Base-by-base conservation (phyloP, 2,329 filamentous ascomycete genomes). In the Fusarium tuaranense region DNA sequence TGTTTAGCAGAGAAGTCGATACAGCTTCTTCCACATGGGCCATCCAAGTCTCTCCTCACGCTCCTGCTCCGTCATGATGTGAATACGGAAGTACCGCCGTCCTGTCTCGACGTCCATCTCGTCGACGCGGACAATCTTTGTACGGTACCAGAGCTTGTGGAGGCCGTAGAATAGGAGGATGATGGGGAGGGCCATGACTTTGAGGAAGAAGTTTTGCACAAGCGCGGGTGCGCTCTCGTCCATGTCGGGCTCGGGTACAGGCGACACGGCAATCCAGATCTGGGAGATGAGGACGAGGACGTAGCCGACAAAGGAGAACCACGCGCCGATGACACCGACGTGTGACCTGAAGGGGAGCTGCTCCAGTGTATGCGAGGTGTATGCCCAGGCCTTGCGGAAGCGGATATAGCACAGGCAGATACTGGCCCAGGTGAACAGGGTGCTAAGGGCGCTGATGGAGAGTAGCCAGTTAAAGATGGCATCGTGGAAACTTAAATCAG, bases 51-150 rank as follows among this genome's bases (percentile, higher is more conserved):
- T 86, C 84, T 98, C 95, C 41, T 93, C 92, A 25, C 88, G 85
- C 86, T 98, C 96, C 81, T 97, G 93, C 57, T 92, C 92, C 38
- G 96, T 87, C 63, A 98, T 84, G 68, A 93, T 90, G 34, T 92
- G 90, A 48, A 98, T 84, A 79, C 97, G 95, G 66, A 98, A 89
- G 78, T 98, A 95, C 39, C 95, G 88, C 22, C 95, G 90, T 1
- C 96, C 96, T 0, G 95, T 97, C 65, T 93, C 90, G 68, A 98
- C 84, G 83, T 98, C 95, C 91, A 98, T 97, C 73, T 97, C 92
- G 48, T 88, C 86, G 18, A 89, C 83, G 16, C 88, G 87, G 41
- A 98, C 88, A 66, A 94, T 86, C 5, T 86, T 84, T 1, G 95
- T 97, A 57, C 87, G 87, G 80, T 90, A 94, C 83, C 87, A 93